Percentiles rank a stretch among this genome's conserved stretches.
Evolutionary conservation across 2,329 filamentous ascomycete species (phyloP).

Genomic region (Xenosphaeropsis pyriputrescens): DNA sequence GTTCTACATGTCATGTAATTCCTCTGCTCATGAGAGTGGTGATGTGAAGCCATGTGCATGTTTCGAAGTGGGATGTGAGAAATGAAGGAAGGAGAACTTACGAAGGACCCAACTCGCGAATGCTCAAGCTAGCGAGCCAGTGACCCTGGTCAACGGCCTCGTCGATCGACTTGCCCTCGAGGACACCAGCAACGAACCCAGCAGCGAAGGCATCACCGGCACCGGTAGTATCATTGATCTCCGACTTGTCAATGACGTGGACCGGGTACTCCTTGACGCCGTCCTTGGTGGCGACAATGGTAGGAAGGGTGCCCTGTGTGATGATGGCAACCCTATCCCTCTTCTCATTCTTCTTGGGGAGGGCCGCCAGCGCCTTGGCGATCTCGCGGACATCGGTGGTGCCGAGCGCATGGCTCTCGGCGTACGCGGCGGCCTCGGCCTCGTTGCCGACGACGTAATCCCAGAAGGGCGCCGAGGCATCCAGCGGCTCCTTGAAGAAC

Average conservation of each 20-base stretch:
- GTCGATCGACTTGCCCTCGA: slow-evolving; percentile 69
- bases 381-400: slow-evolving; percentile 73
- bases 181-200: slow-evolving; percentile 80
- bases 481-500: slow-evolving; percentile 95
- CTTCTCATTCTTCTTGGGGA: slow-evolving; percentile 84
- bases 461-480: slow-evolving; percentile 78
- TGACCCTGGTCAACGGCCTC: slow-evolving; percentile 81
- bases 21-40: not conserved
- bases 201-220: slow-evolving; percentile 95
- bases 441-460: slow-evolving; percentile 97
- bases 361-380: slow-evolving; percentile 68
- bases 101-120: slow-evolving; percentile 91
- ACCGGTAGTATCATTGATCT: slow-evolving; percentile 94
- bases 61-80: not conserved
- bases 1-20: too few relatives aligned
- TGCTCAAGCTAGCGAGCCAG: slow-evolving; percentile 88
- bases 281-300: slow-evolving; percentile 62
- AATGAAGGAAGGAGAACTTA: slow-evolving; percentile 36
- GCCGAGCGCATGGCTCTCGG: slow-evolving; percentile 62
- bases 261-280: slow-evolving; percentile 68
- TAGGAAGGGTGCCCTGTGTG: slow-evolving; percentile 88
- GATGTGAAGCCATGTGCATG: slow-evolving; percentile 1
- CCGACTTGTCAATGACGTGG: slow-evolving; percentile 56
- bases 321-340: slow-evolving; percentile 78
- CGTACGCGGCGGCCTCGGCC: slow-evolving; percentile 81